Base-by-base conservation (phyloP, 2,329 filamentous ascomycete species). In the Cucurbitaria berberidis region DNA sequence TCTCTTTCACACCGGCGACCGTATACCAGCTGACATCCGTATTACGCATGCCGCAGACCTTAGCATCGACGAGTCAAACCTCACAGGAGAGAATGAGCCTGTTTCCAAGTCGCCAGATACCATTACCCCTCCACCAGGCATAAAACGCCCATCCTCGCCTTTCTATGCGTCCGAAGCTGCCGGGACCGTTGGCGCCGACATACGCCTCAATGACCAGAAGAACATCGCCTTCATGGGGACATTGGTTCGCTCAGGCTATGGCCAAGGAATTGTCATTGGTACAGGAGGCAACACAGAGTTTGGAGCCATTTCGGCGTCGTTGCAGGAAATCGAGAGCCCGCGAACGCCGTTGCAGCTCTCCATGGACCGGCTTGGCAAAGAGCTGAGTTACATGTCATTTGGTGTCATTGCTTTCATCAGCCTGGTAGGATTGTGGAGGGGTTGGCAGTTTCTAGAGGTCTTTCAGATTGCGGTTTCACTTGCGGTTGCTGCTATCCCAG, bases 141-240 rank as follows among this genome's bases (percentile, higher is more conserved):
- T 72, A 60, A 68, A 76, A 67, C 80, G 80, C 35, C 76, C 77
- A 21, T 74, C 80, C 32, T 83, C 83, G 15, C 85, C 86, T 10
- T 80, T 83, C 39, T 86, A 86, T 62, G 80, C 82, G 24, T 84
- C 82, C 16, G 81, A 84, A 26, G 84, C 82, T 27, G 81, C 80
- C 55, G 84, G 82, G 9, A 84, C 79, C 42, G 85, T 83, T 61
- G 86, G 81, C 56, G 85, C 84, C 24, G 87, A 89, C 61, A 84
- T 90, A 39, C 82, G 86, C 43, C 78, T 89, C 45, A 90, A 89
- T 57, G 88, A 89, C 48, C 86, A 88, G 64, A 90, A 89, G 66
- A 98, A 99, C 68, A 93, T 99, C 72, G 95, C 93, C 2, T 98
- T 97, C 74, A 98, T 99, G 93, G 95, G 95, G 24, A 99, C 95